Percentiles rank a stretch among this genome's conserved stretches.
Conservation (phyloP, 805 yeast species). For the Metschnikowia kunwiensis region DNA sequence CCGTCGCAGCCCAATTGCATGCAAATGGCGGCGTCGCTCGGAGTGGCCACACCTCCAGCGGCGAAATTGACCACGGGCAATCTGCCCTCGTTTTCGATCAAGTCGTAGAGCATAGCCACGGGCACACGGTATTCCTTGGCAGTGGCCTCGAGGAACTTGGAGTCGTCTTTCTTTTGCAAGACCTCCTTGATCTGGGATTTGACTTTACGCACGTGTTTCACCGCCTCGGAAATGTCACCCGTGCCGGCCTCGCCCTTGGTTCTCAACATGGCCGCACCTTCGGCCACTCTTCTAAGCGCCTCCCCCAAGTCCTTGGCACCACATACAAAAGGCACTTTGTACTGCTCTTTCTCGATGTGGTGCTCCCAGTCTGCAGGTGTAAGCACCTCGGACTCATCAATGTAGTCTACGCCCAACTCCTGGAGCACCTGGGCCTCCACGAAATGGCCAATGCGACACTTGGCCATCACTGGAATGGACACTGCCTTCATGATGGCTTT, state of each 20-base stretch:
- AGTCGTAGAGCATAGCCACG: constrained; percentile 46
- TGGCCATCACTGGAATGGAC: constrained; percentile 79
- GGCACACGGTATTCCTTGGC: constrained; percentile 64
- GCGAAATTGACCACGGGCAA: constrained; percentile 84
- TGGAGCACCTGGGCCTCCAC: constrained; percentile 80
- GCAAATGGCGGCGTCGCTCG: constrained; percentile 81
- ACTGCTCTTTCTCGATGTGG: constrained; percentile 60
- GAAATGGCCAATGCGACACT: constrained; percentile 77
- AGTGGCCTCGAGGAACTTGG: constrained; percentile 33
- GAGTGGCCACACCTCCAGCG: constrained; percentile 87
- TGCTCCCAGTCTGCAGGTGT: constrained; percentile 73
- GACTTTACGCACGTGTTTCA: constrained; percentile 65
- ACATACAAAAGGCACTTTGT: constrained; percentile 76
- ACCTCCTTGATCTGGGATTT: constrained; percentile 52
- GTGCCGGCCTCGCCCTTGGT: constrained; percentile 91
- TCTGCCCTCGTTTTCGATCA: constrained; percentile 52
- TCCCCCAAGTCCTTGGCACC: constrained; percentile 82
- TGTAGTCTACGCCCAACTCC: constrained; percentile 70
- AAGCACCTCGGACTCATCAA: constrained; percentile 81
- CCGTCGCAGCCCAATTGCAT: constrained; percentile 83
- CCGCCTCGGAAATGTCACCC: constrained; percentile 82
- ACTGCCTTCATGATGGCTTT: constrained; percentile 68
- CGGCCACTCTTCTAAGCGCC: constrained; percentile 72
- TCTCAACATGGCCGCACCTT: constrained; percentile 85
- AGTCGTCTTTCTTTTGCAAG: constrained; percentile 33